phyloP scores from a whole-genome alignment of 2,329 filamentous ascomycete species.

The Coniochaeta sp. region DNA sequence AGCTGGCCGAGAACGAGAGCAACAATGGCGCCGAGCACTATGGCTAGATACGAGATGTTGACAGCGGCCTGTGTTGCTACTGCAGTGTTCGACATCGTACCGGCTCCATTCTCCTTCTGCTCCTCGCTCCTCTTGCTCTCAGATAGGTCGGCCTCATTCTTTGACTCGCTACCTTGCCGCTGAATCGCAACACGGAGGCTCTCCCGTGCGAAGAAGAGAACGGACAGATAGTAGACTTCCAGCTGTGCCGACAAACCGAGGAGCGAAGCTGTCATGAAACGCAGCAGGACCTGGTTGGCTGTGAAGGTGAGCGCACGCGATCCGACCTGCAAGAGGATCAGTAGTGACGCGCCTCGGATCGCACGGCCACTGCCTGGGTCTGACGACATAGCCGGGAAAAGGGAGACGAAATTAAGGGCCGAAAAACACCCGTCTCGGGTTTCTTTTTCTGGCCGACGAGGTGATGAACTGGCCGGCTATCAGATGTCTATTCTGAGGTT shows the following conservation, averaged over 20 bases:
- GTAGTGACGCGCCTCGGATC: slow-evolving; percentile 69
- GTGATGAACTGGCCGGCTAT: not conserved
- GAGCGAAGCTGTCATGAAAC: slow-evolving; percentile 76
- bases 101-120: slow-evolving; percentile 9
- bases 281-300: slow-evolving; percentile 85
- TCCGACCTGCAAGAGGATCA: slow-evolving; percentile 80
- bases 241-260: slow-evolving; percentile 84
- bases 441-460: not conserved
- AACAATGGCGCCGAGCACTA: slow-evolving; percentile 60
- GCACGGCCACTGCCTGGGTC: slow-evolving; percentile 13
- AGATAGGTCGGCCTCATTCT: slow-evolving; percentile 6
- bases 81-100: slow-evolving; percentile 12
- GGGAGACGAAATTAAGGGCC: not conserved
- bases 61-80: slow-evolving; percentile 63
- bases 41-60: slow-evolving; percentile 79
- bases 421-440: not conserved
- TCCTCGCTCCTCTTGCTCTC: slow-evolving; percentile 8
- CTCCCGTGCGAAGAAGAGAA: slow-evolving; percentile 92
- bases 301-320: slow-evolving; percentile 87
- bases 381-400: not conserved
- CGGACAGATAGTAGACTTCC: slow-evolving; percentile 85
- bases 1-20: slow-evolving; percentile 57
- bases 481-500: too few relatives aligned
- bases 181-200: slow-evolving; percentile 88
- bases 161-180: slow-evolving; percentile 49